Base-by-base conservation (phyloP, 192 early-diverging fungal species). In the Rhizophagus sp. region DNA sequence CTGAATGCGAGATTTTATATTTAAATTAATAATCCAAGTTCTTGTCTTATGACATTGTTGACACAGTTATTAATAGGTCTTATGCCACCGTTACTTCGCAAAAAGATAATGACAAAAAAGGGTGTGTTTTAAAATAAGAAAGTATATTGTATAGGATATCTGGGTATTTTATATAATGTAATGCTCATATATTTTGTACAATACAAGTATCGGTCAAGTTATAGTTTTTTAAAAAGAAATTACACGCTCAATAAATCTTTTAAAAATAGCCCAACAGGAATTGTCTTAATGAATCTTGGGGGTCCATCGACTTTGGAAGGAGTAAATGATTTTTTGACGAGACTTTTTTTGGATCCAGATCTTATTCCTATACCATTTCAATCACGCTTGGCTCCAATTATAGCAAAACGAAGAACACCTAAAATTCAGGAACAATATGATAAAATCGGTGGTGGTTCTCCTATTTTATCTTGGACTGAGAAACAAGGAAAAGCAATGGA, bases 221-320 rank as follows among this genome's bases (percentile, higher is more conserved):
- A 41, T 8, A 8, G 39, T 41, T 41, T 41, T 41, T 41, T 41
- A 41, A 41, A 41, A 41, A 2, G 1, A 0, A 5, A 3, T 36
- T 5, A 41, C 39, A 41, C 5, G 5, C 8, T 41, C 39, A 41
- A 9, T 41, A 41, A 41, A 41, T 47, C 9, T n/a, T 50, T 36
- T 78, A 33, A 73, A 41, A 33, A 73, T 69, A 89, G 88, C 10
- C 90, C 88, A 2, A 96, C 96, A 2, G 97, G 91, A 41, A 88
- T 99, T 75, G 84, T 97, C 13, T 85, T 99, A 72, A 95, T 96
- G 87, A 99, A 99, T 85, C 91, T 99, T 90, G 97, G 97, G 47
- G 97, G 97, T 0, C 96, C 97, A 11, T 83, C 87, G 41, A 94
- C 86, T 4, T 85, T 95, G 74, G 86, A 88, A 30, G 90, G 93